These are phyloP conservation scores for Ganoderma sp. DNA, from an alignment of 1,284 basidiomycete species.

Conservation along the genomic window DNA sequence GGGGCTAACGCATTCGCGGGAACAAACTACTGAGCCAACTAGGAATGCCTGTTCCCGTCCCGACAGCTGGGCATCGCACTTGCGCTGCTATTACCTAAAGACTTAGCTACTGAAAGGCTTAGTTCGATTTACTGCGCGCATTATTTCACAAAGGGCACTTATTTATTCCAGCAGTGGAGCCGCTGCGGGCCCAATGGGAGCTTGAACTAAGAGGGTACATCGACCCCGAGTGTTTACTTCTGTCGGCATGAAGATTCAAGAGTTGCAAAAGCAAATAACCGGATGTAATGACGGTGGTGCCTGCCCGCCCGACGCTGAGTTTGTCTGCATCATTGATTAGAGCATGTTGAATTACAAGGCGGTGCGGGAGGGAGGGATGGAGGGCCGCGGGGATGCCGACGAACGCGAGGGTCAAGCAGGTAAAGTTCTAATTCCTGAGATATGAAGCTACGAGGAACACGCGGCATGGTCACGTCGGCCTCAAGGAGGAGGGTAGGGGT, in stretches of 20 bases:
- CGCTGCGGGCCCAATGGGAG: background rate
- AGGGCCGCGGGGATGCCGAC: background rate
- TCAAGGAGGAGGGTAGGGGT: slow-evolving; percentile 1
- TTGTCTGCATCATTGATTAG: slow-evolving; percentile 6
- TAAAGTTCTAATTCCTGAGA: slow-evolving; percentile 1
- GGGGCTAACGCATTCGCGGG: background rate
- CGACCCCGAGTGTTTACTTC: background rate
- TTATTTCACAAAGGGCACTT: background rate
- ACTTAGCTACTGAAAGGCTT: background rate
- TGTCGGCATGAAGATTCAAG: background rate
- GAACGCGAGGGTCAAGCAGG: background rate
- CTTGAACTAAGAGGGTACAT: background rate
- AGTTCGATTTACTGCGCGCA: background rate
- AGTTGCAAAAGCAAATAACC: background rate
- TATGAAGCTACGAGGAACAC: slow-evolving; percentile 1
- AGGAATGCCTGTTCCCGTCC: background rate
- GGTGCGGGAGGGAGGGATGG: background rate
- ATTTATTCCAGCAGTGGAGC: background rate
- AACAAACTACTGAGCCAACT: background rate
- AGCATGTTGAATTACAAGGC: slow-evolving; percentile 10
- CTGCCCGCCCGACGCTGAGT: slow-evolving; percentile 2
- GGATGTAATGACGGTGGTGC: slow-evolving; percentile 1
- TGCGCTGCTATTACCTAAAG: background rate
- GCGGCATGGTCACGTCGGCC: slow-evolving; percentile 11
- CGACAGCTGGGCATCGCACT: background rate